Conservation (phyloP, 2,329 filamentous ascomycete species). For the Penicillium nordicum region DNA sequence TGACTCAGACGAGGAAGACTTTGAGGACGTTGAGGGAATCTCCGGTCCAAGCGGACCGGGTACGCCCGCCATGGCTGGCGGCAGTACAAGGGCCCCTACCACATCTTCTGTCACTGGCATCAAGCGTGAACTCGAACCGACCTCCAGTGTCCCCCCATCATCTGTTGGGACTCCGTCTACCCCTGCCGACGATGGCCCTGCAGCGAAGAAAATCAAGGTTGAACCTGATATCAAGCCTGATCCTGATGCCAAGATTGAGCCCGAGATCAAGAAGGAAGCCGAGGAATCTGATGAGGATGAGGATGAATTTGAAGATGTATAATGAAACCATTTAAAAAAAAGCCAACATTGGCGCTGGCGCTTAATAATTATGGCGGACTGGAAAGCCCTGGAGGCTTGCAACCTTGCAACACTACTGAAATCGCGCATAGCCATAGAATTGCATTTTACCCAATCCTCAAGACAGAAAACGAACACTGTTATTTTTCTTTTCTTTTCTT, state of each 20-base stretch:
- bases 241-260: conserved; percentile 11
- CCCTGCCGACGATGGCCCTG: conserved; percentile 38
- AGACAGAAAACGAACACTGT: background rate
- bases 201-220: conserved; percentile 42
- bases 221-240: conserved; percentile 14
- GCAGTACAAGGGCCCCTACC: conserved; percentile 29
- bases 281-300: conserved; percentile 7
- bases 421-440: background rate
- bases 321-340: background rate
- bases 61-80: conserved; percentile 30
- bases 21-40: conserved; percentile 44
- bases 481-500: no score
- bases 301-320: conserved; percentile 9
- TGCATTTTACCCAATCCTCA: background rate
- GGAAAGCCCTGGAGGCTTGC: background rate
- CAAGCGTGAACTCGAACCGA: conserved; percentile 40
- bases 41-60: conserved; percentile 36
- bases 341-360: conserved; percentile 4
- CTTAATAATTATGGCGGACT: background rate
- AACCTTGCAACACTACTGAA: background rate
- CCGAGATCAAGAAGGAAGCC: conserved; percentile 10
- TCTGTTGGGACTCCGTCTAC: conserved; percentile 37
- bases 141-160: conserved; percentile 40
- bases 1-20: conserved; percentile 43
- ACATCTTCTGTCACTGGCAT: conserved; percentile 26